Conservation (phyloP, 345 rosid species). For the Syzygium aromaticum region DNA sequence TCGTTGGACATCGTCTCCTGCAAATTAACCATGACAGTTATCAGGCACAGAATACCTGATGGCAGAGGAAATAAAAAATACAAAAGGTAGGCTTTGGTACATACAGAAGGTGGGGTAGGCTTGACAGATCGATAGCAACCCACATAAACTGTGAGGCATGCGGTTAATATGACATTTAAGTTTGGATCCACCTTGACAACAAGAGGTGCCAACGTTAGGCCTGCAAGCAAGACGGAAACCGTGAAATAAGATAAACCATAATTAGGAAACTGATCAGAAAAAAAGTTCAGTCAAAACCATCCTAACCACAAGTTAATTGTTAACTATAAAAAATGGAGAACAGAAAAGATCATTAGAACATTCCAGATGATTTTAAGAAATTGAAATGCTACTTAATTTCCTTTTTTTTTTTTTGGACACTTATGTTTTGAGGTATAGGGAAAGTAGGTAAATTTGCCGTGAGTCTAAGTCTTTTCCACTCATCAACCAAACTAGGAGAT, state of each 20-base stretch:
- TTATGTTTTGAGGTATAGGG: background rate
- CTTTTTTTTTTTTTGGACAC: background rate
- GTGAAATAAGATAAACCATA: background rate
- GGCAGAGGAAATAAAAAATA: background rate
- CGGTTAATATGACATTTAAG: conserved; percentile 82
- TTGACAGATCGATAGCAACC: conserved; percentile 99
- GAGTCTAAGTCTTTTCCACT: background rate
- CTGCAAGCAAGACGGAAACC: conserved; percentile 26
- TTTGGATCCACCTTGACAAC: conserved; percentile 83
- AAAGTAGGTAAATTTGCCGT: background rate
- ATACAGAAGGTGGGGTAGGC: conserved; percentile 84
- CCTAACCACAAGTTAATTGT: background rate
- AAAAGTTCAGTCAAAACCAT: background rate
- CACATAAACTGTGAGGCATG: conserved; percentile 84
- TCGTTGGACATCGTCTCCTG: conserved; percentile 98
- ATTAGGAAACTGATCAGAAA: background rate
- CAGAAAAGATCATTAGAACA: background rate
- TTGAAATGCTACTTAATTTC: background rate
- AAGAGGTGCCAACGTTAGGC: conserved; percentile 87
- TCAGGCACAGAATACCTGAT: background rate
- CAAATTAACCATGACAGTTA: background rate
- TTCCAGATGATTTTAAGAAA: background rate
- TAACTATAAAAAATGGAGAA: background rate
- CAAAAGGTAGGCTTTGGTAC: conserved; percentile 2
- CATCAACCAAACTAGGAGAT: background rate